Evolutionary conservation across 139 green algal species (phyloP).

Genomic region (Auxenochlorella pyrenoidosa): DNA sequence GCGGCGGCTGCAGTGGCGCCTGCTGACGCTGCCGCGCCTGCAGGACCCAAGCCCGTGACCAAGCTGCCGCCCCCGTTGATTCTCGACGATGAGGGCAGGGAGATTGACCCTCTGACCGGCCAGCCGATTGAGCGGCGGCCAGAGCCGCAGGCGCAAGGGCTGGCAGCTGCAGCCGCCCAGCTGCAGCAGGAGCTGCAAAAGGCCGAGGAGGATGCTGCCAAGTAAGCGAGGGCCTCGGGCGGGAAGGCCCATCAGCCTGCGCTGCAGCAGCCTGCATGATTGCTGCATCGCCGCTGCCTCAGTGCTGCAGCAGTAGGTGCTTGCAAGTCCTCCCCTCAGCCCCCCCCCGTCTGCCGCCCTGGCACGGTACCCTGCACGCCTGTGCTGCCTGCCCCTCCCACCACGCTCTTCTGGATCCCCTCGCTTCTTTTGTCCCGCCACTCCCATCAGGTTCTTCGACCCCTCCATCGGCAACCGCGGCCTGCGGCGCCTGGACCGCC

Average conservation of each 20-base stretch:
- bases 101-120: conserved; percentile 51
- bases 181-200: conserved; percentile 34
- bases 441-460: conserved; percentile 66
- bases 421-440: not conserved
- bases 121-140: conserved; percentile 28
- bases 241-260: not conserved
- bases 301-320: not conserved
- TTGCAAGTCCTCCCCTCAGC: too few species aligned
- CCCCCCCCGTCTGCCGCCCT: too few species aligned
- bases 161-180: conserved; percentile 4
- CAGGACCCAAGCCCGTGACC: not conserved
- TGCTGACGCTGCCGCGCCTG: not conserved
- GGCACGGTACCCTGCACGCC: too few species aligned
- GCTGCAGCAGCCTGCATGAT: not conserved
- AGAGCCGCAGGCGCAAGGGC: not conserved
- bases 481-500: conserved; percentile 40
- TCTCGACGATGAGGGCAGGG: conserved; percentile 64
- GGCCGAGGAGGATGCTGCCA: conserved; percentile 6
- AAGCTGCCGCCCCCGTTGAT: conserved; percentile 48
- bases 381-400: not conserved
- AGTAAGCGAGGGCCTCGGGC: not conserved
- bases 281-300: not conserved
- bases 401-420: too few species aligned
- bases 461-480: conserved; percentile 54
- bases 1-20: not conserved